Base-by-base conservation (phyloP, 2,329 filamentous ascomycete genomes). In the Dothidotthia symphoricarpi region DNA sequence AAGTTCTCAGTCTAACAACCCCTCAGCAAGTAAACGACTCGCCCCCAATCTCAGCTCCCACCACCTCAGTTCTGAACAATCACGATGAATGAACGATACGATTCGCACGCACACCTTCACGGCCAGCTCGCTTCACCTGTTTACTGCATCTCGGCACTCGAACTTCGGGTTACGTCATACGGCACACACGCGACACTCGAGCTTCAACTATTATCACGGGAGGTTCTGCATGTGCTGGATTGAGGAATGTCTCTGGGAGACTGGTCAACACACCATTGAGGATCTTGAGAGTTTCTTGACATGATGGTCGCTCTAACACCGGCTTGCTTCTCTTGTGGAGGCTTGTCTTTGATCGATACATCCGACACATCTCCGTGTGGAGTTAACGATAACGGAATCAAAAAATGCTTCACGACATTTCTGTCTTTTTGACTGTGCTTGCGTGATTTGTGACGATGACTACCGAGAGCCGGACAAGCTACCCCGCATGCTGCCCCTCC, bases 1-100 rank as follows among this genome's bases (percentile, higher is more conserved):
- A 9, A 22, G 5, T 9, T 22, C 19, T 10, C n/a, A 22, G 10
- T 32, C 51, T 57, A 39, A 54, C 46, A 47, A 12, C 16, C 11
- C 7, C 28, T 6, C 50, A 72, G 69, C 69, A 72, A 72, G 63
- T 72, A 75, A 75, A 67, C 71, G 55, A 61, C 67, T 75, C 71
- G 70, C 65, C 57, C 59, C 65, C 62, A 57, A 66, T 61, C 62
- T 59, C 64, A 58, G 60, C 61, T 47, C 32, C 51, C 49, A 54
- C 39, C 42, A 51, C 55, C 57, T 59, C 55, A 57, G 54, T 55
- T 48, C 47, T 56, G 47, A 57, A 53, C 42, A 44, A 57, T 43
- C 53, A 53, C 49, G 50, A 58, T 47, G 45, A 46, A 32, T 52
- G 48, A 60, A 54, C 49, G 43, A 52, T 32, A 46, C 49, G 47